These are phyloP conservation scores for Suillus weaverae DNA, from an alignment of 768 basidiomycete species.

Conservation along the genomic window DNA sequence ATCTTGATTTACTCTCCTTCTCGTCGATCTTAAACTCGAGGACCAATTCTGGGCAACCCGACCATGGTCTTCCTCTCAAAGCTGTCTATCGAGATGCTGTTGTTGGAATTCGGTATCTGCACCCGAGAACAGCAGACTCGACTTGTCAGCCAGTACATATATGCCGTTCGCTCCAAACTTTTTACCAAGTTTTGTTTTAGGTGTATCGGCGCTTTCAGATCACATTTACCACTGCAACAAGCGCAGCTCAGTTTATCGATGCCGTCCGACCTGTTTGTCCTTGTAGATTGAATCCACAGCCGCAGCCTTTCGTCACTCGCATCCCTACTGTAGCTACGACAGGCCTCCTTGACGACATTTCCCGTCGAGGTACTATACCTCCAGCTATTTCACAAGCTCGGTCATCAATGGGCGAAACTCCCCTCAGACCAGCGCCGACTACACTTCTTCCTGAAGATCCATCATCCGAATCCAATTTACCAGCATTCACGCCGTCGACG, in stretches of 20 bases:
- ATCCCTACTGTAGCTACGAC: constrained; percentile 17
- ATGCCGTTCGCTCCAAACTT: not conserved
- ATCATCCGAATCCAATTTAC: constrained; percentile 1
- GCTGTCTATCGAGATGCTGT: constrained; percentile 74
- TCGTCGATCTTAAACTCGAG: constrained; percentile 44
- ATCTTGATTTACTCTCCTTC: constrained; percentile 71
- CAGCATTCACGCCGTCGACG: constrained; percentile 8
- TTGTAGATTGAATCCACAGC: constrained; percentile 59
- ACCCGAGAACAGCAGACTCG: constrained; percentile 39
- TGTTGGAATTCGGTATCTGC: constrained; percentile 75
- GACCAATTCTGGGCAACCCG: constrained; percentile 31
- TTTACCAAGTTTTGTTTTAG: constrained; percentile 36
- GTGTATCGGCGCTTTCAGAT: constrained; percentile 76
- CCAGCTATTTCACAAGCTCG: not conserved
- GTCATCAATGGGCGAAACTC: constrained; percentile 5
- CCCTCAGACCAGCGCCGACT: not conserved
- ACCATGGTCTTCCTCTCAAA: constrained; percentile 70
- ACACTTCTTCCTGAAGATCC: not conserved
- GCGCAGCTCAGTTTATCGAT: constrained; percentile 59
- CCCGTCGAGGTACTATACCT: constrained; percentile 18
- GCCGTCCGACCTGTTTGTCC: constrained; percentile 69
- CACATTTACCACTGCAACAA: constrained; percentile 52
- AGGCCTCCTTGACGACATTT: constrained; percentile 7
- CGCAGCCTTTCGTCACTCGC: constrained; percentile 20
- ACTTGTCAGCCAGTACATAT: constrained; percentile 34